These are phyloP conservation scores for Lagenidium sp. DNA, from an alignment of 352 stramenopile genomes.

Conservation along the genomic window DNA sequence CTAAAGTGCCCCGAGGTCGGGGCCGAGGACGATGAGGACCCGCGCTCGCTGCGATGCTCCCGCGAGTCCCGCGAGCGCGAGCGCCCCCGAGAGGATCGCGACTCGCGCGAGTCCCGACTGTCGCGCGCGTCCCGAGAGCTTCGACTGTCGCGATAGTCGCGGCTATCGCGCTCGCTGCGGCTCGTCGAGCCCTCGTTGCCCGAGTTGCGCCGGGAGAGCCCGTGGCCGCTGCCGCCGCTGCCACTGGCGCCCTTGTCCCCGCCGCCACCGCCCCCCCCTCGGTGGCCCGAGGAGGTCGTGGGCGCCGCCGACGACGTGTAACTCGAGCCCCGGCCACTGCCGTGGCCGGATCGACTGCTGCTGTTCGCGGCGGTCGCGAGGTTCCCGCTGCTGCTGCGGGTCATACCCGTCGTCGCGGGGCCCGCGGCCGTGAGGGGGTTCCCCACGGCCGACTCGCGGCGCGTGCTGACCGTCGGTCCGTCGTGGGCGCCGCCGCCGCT, in stretches of 20 bases:
- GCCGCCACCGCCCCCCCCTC: too few relatives aligned
- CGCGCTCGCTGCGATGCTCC: constrained; percentile 5
- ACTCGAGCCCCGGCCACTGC: too few relatives aligned
- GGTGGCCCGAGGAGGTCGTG: too few relatives aligned
- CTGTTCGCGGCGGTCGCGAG: too few relatives aligned
- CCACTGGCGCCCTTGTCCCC: background rate
- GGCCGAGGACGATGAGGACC: constrained; percentile 11
- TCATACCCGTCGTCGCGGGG: too few relatives aligned
- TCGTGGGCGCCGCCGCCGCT: too few relatives aligned
- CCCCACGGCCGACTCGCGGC: too few relatives aligned
- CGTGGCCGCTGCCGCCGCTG: constrained; percentile 3
- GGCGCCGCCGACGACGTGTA: too few relatives aligned
- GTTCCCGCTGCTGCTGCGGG: too few relatives aligned
- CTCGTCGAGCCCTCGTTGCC: background rate
- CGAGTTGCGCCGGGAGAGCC: constrained; percentile 39
- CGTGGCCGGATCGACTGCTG: too few relatives aligned
- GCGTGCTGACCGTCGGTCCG: too few relatives aligned
- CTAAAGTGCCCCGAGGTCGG: constrained; percentile 20
- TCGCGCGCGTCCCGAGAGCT: constrained; percentile 20
- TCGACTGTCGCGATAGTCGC: constrained; percentile 11
- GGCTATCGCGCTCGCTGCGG: constrained; percentile 3
- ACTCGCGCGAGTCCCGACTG: background rate
- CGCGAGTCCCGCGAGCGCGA: constrained; percentile 31
- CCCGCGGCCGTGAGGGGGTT: too few relatives aligned
- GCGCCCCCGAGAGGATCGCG: constrained; percentile 9